These are phyloP conservation scores for Umbilicus rupestris DNA, from an alignment of 164 flowering plant species.

Conservation along the genomic window DNA sequence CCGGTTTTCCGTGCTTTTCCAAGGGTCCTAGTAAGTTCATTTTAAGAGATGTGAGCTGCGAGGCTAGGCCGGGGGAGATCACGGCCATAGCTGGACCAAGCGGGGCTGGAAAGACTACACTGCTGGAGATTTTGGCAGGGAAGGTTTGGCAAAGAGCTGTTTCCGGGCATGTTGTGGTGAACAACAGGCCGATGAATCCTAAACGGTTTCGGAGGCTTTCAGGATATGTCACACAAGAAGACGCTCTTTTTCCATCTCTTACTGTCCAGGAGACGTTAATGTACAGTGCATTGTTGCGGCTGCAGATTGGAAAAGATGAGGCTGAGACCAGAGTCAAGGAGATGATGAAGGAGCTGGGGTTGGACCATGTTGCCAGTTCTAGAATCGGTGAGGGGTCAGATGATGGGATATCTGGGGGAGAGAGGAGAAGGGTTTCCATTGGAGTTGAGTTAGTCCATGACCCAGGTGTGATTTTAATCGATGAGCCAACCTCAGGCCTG, in stretches of 20 bases:
- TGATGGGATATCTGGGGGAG: conserved; percentile 79
- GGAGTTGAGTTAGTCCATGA: conserved; percentile 85
- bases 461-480: conserved; percentile 58
- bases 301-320: conserved; percentile 24
- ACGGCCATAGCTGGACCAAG: conserved; percentile 60
- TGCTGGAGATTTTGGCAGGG: conserved; percentile 64
- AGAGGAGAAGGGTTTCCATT: conserved; percentile 69
- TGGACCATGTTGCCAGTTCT: conserved; percentile 49
- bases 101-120: conserved; percentile 84
- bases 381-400: conserved; percentile 41
- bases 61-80: conserved; percentile 12
- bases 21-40: neutral
- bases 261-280: conserved; percentile 78
- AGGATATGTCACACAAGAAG: conserved; percentile 82
- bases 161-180: conserved; percentile 52
- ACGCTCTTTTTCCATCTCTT: conserved; percentile 60
- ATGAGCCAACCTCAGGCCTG: conserved; percentile 95
- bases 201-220: conserved; percentile 37
- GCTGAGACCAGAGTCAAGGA: conserved; percentile 36
- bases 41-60: conserved; percentile 11
- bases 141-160: conserved; percentile 21
- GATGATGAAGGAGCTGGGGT: conserved; percentile 62
- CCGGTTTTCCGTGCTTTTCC: neutral
- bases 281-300: conserved; percentile 69
- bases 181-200: conserved; percentile 36